Percentiles rank a stretch among this genome's conserved stretches.
Evolutionary conservation across 208 protist genomes (phyloP).

Genomic region (Leishmania guyanensis): DNA sequence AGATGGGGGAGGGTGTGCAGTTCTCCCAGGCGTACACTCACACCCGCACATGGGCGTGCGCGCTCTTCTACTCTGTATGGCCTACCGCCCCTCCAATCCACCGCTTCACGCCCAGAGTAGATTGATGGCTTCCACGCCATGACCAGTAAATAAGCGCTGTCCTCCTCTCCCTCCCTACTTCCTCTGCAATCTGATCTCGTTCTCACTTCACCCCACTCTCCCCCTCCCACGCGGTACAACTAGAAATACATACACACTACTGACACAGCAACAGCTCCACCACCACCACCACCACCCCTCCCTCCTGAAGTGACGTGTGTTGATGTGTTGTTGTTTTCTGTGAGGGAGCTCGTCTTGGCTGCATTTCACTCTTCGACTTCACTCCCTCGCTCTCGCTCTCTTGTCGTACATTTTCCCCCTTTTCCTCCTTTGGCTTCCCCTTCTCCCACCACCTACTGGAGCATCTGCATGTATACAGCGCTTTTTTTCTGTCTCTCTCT

Average conservation of each 20-base stretch:
- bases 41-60: background rate
- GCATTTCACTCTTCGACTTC: background rate
- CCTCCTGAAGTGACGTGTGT: no score
- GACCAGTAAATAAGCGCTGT: no score
- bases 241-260: background rate
- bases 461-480: background rate
- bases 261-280: background rate
- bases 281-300: no score
- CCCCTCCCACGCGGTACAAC: background rate
- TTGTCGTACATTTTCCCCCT: background rate
- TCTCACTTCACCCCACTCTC: background rate
- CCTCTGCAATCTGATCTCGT: background rate
- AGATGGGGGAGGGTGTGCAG: no score
- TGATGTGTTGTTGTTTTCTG: no score
- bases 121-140: no score
- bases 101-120: no score
- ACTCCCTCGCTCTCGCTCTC: background rate
- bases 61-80: no score
- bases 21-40: no score
- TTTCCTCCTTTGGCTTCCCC: background rate
- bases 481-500: background rate
- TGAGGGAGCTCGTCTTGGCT: background rate
- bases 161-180: conserved; percentile 1
- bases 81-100: no score
- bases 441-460: background rate